phyloP scores from a whole-genome alignment of 1,284 basidiomycete genomes.

The Rhodotorula sp. region DNA sequence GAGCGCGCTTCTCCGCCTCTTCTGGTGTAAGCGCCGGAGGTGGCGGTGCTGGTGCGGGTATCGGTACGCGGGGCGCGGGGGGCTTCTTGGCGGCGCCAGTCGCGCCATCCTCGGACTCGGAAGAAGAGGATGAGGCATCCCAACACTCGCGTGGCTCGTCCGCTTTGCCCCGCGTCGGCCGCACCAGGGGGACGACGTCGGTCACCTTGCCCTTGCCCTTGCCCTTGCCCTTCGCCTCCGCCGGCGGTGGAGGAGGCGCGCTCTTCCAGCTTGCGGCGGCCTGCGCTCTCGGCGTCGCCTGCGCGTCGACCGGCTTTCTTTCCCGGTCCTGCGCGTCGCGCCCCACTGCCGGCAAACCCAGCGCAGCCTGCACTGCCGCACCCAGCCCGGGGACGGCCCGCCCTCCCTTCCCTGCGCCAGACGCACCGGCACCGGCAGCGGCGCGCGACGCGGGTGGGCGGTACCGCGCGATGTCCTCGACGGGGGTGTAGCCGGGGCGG shows the following conservation, averaged over 20 bases:
- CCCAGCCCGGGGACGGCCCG: constrained; percentile 9
- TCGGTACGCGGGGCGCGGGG: background rate
- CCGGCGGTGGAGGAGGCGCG: too few species aligned
- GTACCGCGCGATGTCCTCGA: constrained; percentile 86
- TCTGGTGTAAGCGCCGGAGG: background rate
- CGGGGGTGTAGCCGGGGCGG: constrained; percentile 88
- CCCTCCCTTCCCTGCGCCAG: constrained; percentile 68
- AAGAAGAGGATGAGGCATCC: background rate
- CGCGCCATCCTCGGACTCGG: background rate
- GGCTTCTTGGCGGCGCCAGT: background rate
- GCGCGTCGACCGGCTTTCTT: constrained; percentile 24
- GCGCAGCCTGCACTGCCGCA: constrained; percentile 11
- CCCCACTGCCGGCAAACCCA: constrained; percentile 43
- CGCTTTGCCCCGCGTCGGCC: background rate
- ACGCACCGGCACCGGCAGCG: constrained; percentile 58
- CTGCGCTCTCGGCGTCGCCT: background rate
- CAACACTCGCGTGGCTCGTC: background rate
- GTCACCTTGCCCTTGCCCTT: background rate
- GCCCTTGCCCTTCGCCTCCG: background rate
- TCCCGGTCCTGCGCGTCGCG: constrained; percentile 47
- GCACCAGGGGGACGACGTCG: too few species aligned
- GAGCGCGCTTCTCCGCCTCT: constrained; percentile 13
- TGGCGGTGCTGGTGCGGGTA: background rate
- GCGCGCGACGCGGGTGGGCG: constrained; percentile 72
- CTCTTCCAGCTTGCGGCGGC: background rate